Conservation (phyloP, 2,329 filamentous ascomycete species). For the Conoideocrella luteorostrata region DNA sequence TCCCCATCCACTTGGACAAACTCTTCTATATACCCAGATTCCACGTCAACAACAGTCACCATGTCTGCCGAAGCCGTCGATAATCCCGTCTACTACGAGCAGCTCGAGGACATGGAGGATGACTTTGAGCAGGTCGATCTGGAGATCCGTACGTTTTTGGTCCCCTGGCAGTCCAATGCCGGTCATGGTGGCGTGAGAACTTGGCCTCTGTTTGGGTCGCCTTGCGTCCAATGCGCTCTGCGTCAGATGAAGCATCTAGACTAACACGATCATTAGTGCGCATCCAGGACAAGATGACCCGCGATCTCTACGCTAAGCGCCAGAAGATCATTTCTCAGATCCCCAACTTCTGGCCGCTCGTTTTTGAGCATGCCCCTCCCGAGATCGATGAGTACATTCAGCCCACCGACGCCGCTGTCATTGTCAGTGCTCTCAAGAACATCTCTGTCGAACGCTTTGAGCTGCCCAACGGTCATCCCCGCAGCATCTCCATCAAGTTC, state of each 20-base stretch:
- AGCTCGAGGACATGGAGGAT: conserved; percentile 72
- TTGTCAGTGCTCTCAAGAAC: conserved; percentile 60
- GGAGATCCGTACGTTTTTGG: conserved; percentile 63
- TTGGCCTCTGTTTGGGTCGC: background rate
- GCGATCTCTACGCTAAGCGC: conserved; percentile 71
- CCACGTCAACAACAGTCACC: conserved; percentile 13
- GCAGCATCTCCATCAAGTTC: conserved; percentile 70
- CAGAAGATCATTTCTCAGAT: conserved; percentile 64
- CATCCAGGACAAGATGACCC: conserved; percentile 61
- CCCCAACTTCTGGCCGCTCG: conserved; percentile 88
- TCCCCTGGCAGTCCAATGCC: background rate
- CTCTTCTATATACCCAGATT: conserved; percentile 9
- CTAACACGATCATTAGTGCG: conserved; percentile 49
- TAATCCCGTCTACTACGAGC: conserved; percentile 58
- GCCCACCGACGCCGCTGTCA: conserved; percentile 67
- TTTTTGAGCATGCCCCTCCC: conserved; percentile 77
- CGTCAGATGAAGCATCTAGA: too few species aligned
- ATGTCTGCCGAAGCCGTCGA: conserved; percentile 31
- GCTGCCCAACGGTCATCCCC: conserved; percentile 69
- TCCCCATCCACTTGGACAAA: background rate
- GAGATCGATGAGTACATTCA: conserved; percentile 87
- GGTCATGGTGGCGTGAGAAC: background rate
- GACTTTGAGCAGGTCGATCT: conserved; percentile 80
- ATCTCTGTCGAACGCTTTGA: conserved; percentile 77
- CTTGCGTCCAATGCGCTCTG: too few species aligned